A percentile compares a stretch with the other conserved stretches of the same genome.
Conservation (phyloP, 192 early-diverging fungal genomes). For the Coemansia interrupta region DNA sequence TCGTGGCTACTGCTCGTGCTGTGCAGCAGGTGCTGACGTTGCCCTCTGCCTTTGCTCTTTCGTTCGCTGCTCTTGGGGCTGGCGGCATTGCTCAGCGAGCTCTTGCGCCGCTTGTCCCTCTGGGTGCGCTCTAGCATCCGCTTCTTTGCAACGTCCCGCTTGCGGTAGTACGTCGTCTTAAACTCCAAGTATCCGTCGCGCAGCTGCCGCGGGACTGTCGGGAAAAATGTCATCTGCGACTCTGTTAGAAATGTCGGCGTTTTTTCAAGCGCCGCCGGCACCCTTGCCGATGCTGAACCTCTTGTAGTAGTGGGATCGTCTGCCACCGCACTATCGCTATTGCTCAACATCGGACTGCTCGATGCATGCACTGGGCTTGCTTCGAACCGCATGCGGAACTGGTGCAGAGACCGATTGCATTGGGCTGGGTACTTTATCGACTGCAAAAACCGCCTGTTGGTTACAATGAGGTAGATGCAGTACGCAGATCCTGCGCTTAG, state of each 20-base stretch:
- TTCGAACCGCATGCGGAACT: conserved; percentile 51
- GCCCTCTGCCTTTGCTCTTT: conserved; percentile 20
- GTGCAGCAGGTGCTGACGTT: not conserved
- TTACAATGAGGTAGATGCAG: conserved; percentile 52
- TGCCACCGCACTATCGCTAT: not conserved
- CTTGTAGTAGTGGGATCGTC: conserved; percentile 4
- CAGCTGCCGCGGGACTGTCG: conserved; percentile 51
- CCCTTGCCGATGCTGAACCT: not conserved
- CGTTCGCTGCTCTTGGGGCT: conserved; percentile 30
- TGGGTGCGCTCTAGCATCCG: conserved; percentile 43
- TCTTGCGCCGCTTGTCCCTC: conserved; percentile 26
- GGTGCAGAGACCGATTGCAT: conserved; percentile 54
- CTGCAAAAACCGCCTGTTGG: conserved; percentile 47
- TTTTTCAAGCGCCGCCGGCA: not conserved
- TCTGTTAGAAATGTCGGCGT: conserved; percentile 22
- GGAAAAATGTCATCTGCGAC: conserved; percentile 51
- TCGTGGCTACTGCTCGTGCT: conserved; percentile 12
- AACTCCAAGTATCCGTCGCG: conserved; percentile 50
- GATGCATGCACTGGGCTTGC: conserved; percentile 31
- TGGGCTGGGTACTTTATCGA: conserved; percentile 49
- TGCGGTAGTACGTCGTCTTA: conserved; percentile 51
- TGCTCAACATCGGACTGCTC: not conserved
- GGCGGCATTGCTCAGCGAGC: conserved; percentile 19
- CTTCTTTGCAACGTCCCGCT: conserved; percentile 45
- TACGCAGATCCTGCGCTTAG: conserved; percentile 51